Evolutionary conservation across 129 eudicot genomes (phyloP).

Genomic region (Flaveria ramosissima): DNA sequence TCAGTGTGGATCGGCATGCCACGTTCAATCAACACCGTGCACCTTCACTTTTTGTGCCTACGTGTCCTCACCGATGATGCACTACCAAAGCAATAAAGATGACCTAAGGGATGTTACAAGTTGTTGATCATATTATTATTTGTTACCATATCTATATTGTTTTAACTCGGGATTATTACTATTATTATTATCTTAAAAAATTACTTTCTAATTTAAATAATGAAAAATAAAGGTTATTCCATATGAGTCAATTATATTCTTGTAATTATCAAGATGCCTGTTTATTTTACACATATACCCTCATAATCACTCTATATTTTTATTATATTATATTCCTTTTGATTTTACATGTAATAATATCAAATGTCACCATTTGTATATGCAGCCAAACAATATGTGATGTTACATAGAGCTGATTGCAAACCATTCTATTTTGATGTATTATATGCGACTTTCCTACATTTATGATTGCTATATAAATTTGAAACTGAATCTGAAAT

Average conservation of each 20-base stretch:
- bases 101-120: no score
- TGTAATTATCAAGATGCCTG: background rate
- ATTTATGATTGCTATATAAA: background rate
- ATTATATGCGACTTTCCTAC: conserved; percentile 12
- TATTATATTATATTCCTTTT: conserved; percentile 2
- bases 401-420: conserved; percentile 22
- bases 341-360: conserved; percentile 26
- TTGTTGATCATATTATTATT: no score
- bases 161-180: no score
- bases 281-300: background rate
- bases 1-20: no score
- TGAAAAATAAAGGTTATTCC: background rate
- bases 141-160: no score
- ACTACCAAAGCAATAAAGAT: no score
- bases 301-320: background rate
- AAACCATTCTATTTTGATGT: conserved; percentile 27
- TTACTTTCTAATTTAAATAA: background rate
- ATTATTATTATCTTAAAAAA: background rate
- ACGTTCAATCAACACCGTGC: no score
- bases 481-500: background rate
- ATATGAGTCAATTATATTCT: background rate
- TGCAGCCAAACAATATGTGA: conserved; percentile 34
- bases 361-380: conserved; percentile 22
- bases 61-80: no score
- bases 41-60: no score